These are phyloP conservation scores for Pleurotus giganteus DNA, from an alignment of 768 basidiomycete species.

Conservation along the genomic window DNA sequence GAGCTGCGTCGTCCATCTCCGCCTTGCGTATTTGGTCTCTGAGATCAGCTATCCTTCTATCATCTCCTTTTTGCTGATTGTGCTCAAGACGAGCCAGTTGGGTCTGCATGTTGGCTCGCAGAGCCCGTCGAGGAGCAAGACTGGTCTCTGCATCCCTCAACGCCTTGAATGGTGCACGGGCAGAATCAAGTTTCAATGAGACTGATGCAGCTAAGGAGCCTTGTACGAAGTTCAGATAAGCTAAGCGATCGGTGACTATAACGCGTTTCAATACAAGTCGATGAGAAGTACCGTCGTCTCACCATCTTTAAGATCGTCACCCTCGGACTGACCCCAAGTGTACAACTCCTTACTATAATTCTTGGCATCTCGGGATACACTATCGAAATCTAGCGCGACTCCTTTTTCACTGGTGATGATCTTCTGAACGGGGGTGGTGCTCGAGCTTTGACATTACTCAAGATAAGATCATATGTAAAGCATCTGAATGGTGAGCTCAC, in stretches of 20 bases:
- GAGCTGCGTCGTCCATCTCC: slow-evolving; percentile 57
- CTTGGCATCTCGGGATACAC: slow-evolving; percentile 62
- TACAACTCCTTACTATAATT: slow-evolving; percentile 83
- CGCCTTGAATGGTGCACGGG: slow-evolving; percentile 66
- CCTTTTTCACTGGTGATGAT: slow-evolving; percentile 80
- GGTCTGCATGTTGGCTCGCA: slow-evolving; percentile 52
- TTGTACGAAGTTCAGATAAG: slow-evolving; percentile 76
- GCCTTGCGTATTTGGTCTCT: slow-evolving; percentile 66
- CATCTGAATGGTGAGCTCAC: slow-evolving; percentile 31
- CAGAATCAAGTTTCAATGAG: slow-evolving; percentile 57
- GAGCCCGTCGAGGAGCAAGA: slow-evolving; percentile 59
- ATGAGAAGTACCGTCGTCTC: slow-evolving; percentile 16
- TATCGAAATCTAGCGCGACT: slow-evolving; percentile 71
- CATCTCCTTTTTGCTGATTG: slow-evolving; percentile 59
- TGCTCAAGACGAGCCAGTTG: slow-evolving; percentile 69
- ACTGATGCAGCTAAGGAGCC: slow-evolving; percentile 65
- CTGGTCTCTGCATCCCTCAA: slow-evolving; percentile 68
- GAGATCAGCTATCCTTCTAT: slow-evolving; percentile 69
- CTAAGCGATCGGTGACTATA: slow-evolving; percentile 76
- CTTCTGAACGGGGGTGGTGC: slow-evolving; percentile 63
- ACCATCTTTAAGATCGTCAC: slow-evolving; percentile 77
- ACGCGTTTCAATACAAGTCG: slow-evolving; percentile 9
- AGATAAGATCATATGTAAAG: slow-evolving; percentile 3
- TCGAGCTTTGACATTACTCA: slow-evolving; percentile 37
- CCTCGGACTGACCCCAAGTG: slow-evolving; percentile 76